These are phyloP conservation scores for Xylariaceae sp. DNA, from an alignment of 2,329 filamentous ascomycete species.

Conservation along the genomic window DNA sequence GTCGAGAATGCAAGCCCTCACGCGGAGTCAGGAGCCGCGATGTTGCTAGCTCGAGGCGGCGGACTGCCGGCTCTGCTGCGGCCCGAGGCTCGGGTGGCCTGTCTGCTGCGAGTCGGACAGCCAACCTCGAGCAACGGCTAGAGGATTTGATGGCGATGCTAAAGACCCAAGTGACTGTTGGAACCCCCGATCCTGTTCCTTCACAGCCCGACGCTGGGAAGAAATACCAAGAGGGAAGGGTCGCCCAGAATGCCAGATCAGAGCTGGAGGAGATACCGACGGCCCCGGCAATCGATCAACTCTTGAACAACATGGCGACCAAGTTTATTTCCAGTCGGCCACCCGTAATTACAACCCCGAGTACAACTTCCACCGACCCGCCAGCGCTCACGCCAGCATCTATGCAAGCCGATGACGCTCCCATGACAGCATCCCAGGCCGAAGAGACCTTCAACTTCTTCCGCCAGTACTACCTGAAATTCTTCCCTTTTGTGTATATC, in stretches of 20 bases:
- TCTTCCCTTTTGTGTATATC: conserved; percentile 32
- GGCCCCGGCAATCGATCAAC: background rate
- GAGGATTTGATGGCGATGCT: conserved; percentile 32
- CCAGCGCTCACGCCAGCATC: conserved; percentile 21
- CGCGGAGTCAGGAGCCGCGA: conserved; percentile 34
- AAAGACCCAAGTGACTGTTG: conserved; percentile 25
- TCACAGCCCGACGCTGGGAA: background rate
- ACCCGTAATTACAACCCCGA: conserved; percentile 4
- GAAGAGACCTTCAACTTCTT: conserved; percentile 29
- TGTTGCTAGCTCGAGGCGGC: conserved; percentile 11
- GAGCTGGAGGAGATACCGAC: background rate
- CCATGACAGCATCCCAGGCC: conserved; percentile 24
- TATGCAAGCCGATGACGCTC: conserved; percentile 10
- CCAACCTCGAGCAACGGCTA: conserved; percentile 32
- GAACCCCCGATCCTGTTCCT: background rate
- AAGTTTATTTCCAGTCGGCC: background rate
- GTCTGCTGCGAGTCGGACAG: conserved; percentile 17
- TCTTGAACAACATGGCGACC: background rate
- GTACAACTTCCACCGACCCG: conserved; percentile 11
- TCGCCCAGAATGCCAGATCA: background rate
- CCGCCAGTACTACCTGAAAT: conserved; percentile 23
- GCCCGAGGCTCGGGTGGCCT: background rate
- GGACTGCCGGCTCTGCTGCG: conserved; percentile 2
- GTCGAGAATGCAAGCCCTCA: conserved; percentile 39
- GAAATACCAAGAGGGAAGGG: background rate